Percentiles rank a stretch among this genome's conserved stretches.
Evolutionary conservation across 805 yeast species (phyloP).

Genomic region (Candida vartiovaarae): DNA sequence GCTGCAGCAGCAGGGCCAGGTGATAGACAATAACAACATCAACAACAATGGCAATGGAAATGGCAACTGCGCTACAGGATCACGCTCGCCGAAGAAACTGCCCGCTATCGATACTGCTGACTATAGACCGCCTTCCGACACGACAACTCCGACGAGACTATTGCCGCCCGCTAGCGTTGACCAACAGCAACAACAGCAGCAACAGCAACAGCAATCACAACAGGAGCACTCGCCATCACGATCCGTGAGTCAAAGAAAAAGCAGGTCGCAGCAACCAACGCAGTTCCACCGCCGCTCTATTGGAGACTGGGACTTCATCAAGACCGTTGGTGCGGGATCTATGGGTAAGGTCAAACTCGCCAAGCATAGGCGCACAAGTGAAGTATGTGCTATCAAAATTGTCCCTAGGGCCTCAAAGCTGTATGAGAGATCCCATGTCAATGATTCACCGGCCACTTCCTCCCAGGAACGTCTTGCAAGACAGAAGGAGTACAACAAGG

Average conservation of each 20-base stretch:
- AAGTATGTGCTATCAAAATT: conserved; percentile 86
- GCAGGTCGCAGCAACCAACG: conserved; percentile 16
- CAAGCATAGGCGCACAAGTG: conserved; percentile 70
- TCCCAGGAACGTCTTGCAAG: conserved; percentile 51
- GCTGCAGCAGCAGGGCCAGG: conserved; percentile 9
- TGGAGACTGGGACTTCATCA: conserved; percentile 95
- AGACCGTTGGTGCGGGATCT: conserved; percentile 96
- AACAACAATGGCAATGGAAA: conserved; percentile 2
- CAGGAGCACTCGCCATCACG: conserved; percentile 5
- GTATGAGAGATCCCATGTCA: conserved; percentile 63
- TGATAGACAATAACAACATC: background rate
- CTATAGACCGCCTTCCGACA: background rate
- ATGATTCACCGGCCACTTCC: conserved; percentile 58
- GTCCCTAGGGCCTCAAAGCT: conserved; percentile 83
- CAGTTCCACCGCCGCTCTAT: conserved; percentile 75
- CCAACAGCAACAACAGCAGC: conserved; percentile 2
- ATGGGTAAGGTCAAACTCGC: conserved; percentile 99
- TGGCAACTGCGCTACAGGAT: background rate
- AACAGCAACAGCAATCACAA: conserved; percentile 5
- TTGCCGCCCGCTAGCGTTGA: conserved; percentile 17
- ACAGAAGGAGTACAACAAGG: conserved; percentile 70
- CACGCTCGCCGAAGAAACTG: conserved; percentile 7
- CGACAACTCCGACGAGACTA: conserved; percentile 9
- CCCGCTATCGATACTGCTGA: conserved; percentile 9
- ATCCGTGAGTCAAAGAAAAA: conserved; percentile 12